Conservation (phyloP, 257 asterid genomes). For the Vinca minor region DNA sequence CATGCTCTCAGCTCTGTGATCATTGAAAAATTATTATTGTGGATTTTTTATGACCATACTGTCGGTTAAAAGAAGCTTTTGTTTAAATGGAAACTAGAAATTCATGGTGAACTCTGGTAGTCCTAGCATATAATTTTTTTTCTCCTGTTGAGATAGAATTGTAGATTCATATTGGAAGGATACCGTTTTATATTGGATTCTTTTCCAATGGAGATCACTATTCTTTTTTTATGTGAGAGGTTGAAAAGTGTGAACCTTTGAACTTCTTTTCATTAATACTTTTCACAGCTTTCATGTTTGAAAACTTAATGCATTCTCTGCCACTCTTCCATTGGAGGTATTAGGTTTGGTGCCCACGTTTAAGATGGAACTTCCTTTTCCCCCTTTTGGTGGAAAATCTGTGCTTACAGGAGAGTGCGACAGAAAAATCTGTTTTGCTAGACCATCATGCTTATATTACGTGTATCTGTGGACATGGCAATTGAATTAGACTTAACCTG, state of each 20-base stretch:
- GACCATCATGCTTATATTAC: background rate
- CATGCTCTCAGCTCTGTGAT: background rate
- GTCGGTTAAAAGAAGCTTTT: background rate
- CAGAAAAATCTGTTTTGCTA: background rate
- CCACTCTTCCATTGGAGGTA: background rate
- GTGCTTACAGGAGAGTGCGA: background rate
- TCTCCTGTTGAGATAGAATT: background rate
- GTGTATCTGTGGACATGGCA: too few relatives aligned
- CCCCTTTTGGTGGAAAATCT: background rate
- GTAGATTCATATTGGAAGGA: background rate
- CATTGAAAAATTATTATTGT: background rate
- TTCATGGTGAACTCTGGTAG: background rate
- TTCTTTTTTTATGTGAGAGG: background rate
- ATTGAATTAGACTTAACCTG: background rate
- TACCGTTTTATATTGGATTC: background rate
- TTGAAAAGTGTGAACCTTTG: too few relatives aligned
- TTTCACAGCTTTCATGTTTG: background rate
- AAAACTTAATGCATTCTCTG: background rate
- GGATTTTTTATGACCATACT: background rate
- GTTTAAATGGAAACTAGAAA: background rate
- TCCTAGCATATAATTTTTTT: background rate
- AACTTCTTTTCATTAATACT: background rate
- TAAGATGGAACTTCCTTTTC: background rate
- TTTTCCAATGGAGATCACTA: background rate
- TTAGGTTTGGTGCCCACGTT: background rate